Evolutionary conservation across 225 moss, liverwort and hornwort species (phyloP).

Genomic region (Polytrichum formosum): DNA sequence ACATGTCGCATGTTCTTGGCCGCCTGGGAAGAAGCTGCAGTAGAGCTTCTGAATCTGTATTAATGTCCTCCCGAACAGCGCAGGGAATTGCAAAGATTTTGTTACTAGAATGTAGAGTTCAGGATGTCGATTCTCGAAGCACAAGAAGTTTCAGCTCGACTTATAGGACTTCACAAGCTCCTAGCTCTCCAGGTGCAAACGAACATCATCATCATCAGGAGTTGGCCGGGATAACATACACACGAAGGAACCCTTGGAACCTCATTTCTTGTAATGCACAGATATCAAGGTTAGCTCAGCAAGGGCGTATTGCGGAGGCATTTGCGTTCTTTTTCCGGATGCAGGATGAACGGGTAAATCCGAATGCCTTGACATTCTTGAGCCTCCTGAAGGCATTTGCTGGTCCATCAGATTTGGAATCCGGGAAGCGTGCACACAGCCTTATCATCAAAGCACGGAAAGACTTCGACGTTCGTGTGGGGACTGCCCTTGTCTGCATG

Average conservation of each 20-base stretch:
- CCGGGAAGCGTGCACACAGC: constrained; percentile 37
- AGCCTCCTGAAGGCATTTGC: constrained; percentile 46
- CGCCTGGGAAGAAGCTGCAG: too few relatives aligned
- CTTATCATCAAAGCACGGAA: constrained; percentile 20
- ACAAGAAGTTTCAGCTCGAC: too few relatives aligned
- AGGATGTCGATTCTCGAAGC: too few relatives aligned
- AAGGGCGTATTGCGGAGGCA: constrained; percentile 32
- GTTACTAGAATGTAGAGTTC: too few relatives aligned
- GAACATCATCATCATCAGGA: neutral
- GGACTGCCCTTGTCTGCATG: constrained; percentile 50
- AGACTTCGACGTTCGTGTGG: constrained; percentile 43
- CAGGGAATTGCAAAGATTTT: too few relatives aligned
- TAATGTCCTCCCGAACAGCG: too few relatives aligned
- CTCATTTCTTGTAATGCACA: constrained; percentile 47
- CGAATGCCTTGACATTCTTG: constrained; percentile 44
- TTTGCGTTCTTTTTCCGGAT: constrained; percentile 41
- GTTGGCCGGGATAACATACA: constrained; percentile 4
- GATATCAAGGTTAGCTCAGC: constrained; percentile 43
- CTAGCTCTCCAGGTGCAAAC: too few relatives aligned
- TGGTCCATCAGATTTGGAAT: constrained; percentile 19
- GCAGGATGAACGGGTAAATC: constrained; percentile 42
- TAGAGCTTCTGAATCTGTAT: too few relatives aligned
- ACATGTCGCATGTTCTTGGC: too few relatives aligned
- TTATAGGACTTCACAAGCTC: too few relatives aligned
- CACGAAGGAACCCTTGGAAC: constrained; percentile 22